Evolutionary conservation across 257 asterid genomes (phyloP), one percentile per base, ranked within the genome.

Genomic region (Pogostemon cablin): DNA sequence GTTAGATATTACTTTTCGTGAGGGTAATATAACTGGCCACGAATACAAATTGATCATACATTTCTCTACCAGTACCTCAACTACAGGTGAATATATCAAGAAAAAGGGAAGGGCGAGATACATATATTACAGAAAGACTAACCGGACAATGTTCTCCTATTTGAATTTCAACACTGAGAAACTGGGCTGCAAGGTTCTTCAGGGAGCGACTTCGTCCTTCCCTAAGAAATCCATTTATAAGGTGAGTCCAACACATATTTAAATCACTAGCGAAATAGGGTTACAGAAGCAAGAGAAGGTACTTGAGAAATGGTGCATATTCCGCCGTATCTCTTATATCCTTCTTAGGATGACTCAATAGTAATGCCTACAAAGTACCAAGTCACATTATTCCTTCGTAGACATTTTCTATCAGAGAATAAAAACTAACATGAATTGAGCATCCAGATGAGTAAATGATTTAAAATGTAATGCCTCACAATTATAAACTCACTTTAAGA

Each of bases 121-220:
- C 25, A 20, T 20, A 25, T 25, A 25, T 25, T 20, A 74, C 63
- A 56, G 65, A 65, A 64, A 71, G 62, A 84, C 92, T 77, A 60
- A 93, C 98, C 57, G 98, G 96, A 71, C 96, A 93, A 72, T 93
- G 99, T 83, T 86, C 95, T 49, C 99, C 99, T 65, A 79, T 86
- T 84, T 93, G 99, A 81, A 93, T 93, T 44, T 86, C 92, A 61
- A 82, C 97, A 52, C 76, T 75, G 38, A 93, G 95, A 79, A 84
- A 78, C 69, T 91, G 79, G 49, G 81, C 72, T 10, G 96, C 96
- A 62, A 93, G 96, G 80, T 81, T 83, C 82, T 88, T 84, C 68
- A 93, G 90, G 49, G 98, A 86, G 59, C 88, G 88, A 74, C 95
- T 86, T 10, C 90, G 86, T 41, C 98, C 99, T 74, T 89, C 98